Evolutionary conservation across 169 alveolate species (phyloP).

Genomic region (Plasmodium yoelii): DNA sequence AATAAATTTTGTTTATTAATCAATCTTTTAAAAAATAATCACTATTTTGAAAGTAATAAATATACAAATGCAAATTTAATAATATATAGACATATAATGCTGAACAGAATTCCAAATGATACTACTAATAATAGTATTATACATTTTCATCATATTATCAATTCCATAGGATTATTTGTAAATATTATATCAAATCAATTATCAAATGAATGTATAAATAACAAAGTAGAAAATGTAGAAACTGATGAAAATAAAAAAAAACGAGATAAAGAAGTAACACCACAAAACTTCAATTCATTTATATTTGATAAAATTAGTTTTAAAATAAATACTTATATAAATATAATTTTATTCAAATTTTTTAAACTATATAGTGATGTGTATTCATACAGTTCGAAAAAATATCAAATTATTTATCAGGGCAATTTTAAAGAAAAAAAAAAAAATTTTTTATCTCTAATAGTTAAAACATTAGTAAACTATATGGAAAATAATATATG

Average conservation of each 20-base stretch:
- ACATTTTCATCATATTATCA: slow-evolving; percentile 41
- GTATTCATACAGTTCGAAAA: slow-evolving; percentile 22
- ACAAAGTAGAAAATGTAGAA: too few species aligned
- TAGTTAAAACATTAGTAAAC: slow-evolving; percentile 29
- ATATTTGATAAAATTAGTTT: slow-evolving; percentile 33
- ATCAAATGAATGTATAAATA: not conserved
- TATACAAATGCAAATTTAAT: slow-evolving; percentile 30
- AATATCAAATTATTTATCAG: slow-evolving; percentile 21
- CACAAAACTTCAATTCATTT: not conserved
- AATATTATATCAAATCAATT: slow-evolving; percentile 33
- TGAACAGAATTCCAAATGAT: slow-evolving; percentile 11
- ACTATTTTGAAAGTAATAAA: slow-evolving; percentile 8
- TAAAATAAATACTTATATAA: slow-evolving; percentile 31
- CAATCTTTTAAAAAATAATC: slow-evolving; percentile 1
- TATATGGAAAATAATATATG: slow-evolving; percentile 27
- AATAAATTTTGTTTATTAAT: slow-evolving; percentile 19
- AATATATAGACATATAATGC: slow-evolving; percentile 50
- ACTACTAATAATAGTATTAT: not conserved
- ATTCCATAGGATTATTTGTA: slow-evolving; percentile 39
- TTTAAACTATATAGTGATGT: slow-evolving; percentile 51
- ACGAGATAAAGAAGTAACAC: not conserved
- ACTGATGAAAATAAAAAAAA: not conserved
- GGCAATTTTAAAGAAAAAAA: not conserved
- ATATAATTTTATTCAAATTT: slow-evolving; percentile 42
- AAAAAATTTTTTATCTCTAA: slow-evolving; percentile 14